Evolutionary conservation across 495 filamentous ascomycete species (phyloP), one percentile per base, ranked within the genome.

Genomic region (Penicillium tannophilum): DNA sequence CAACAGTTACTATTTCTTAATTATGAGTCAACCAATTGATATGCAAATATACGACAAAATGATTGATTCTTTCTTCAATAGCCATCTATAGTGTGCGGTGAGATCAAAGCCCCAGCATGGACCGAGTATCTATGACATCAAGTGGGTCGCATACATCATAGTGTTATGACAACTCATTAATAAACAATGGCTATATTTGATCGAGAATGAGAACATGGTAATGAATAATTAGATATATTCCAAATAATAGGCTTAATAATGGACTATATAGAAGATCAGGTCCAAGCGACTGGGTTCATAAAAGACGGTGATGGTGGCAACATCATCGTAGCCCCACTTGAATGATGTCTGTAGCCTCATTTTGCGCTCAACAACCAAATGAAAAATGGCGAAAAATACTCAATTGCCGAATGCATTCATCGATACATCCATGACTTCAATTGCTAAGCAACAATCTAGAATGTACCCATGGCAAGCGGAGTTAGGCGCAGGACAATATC

Each of bases 81-180:
- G 20, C 20, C 20, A 2, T 23, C 20, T 23, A 2, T 17, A 49
- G 14, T 31, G 23, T 31, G 26, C 46, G 46, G 16, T 49, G 46
- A 49, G 23, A 49, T 49, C 46, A 49, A 33, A n/a, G 12, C 16
- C 46, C 46, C 16, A 30, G 12, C 4, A 49, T 11, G 14, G 39
- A 41, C 14, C 14, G 39, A 41, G 39, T 14, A 17, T 9, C 24
- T 60, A 64, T 64, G 62, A 60, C 62, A 64, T 64, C 62, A 64
- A 64, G 62, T 64, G 62, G 58, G 62, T 56, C 62, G 28, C 36
- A 55, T 45, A 54, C 48, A 60, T 60, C 54, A 58, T 52, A 16
- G 26, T 17, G 12, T 51, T 12, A 4, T 30, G 14, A 9, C n/a
- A 28, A n/a, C 7, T 11, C 17, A 17, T 36, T 26, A 8, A 46